Base-by-base conservation (phyloP, 2,329 filamentous ascomycete genomes). In the Aspergillus caelatus region DNA sequence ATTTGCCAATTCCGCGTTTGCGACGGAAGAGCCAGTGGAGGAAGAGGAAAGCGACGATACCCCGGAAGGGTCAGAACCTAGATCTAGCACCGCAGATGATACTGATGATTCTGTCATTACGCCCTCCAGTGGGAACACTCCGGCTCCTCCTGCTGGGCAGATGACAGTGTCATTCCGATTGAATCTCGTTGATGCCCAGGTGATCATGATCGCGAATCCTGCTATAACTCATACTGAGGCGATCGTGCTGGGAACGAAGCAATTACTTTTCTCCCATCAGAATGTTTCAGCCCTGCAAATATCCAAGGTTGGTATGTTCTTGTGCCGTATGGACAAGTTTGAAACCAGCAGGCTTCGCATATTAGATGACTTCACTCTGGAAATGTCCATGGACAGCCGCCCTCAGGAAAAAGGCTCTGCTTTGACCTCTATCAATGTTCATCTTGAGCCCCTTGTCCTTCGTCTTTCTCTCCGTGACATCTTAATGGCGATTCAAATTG, bases 261-360 rank as follows among this genome's bases (percentile, higher is more conserved):
- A 99, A 76, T 88, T 98, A 14, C 84, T 98, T 2, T 85, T 98
- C 12, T 96, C 94, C 2, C 91, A 96, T 71, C 96, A 99, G 76
- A 93, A 98, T 80, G 92, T 94, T 10, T 86, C 96, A 70, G 97
- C 95, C 0, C 86, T 99, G 74, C 94, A 99, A 74, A 88, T 99
- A 3, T 94, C 93, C 9, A 90, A 98, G 73, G 87, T 98, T 59
- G 95, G 95, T 70, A 99, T 99, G 95, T 99, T 97, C 77, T 79
- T 99, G 36, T 99, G 96, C 75, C 91, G 95, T 14, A 99, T 99
- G 95, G 96, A 99, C 77, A 92, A 89, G 67, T 98, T 98, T 70
- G 94, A 99, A 70, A 93, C 91, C 4, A 94, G 90, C 46, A 88
- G 93, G 43, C 84, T 99, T 54, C 89, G 95, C 21, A 97, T 99